Base-by-base conservation (phyloP, 2,329 filamentous ascomycete genomes). In the Aspergillus pseudoglaucus region DNA sequence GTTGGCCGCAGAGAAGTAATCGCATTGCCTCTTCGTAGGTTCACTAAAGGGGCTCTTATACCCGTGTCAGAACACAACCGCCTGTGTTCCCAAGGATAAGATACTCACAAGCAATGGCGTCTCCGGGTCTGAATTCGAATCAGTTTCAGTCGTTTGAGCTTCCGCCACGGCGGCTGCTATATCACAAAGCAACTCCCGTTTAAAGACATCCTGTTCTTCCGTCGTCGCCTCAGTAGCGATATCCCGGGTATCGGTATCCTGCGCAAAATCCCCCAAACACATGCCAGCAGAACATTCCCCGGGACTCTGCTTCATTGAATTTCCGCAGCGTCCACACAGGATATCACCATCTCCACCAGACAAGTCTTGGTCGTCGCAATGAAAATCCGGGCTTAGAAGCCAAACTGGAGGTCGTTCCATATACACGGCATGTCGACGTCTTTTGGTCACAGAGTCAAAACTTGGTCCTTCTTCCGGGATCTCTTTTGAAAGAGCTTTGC, bases 381-480 rank as follows among this genome's bases (percentile, higher is more conserved):
- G 17, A 4, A 47, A 49, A 15, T 18, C 45, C 3, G 53, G 49
- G 22, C 53, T 46, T 20, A 56, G 51, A 32, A 46, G 54, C 56
- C 59, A 64, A 10, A 66, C 57, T 1, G 63, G 59, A 27, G 63
- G 63, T 17, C 64, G 58, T 47, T 60, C 54, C 42, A 62, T 59
- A 46, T 68, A 66, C 41, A 63, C 56, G 1, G 55, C 62, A 48
- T 60, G 63, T 18, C 65, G 61, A 49, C 63, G 58, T 43, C 48
- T 57, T 39, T 42, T 50, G 20, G 52, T 45, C 27, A 63, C 47
- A 7, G 61, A 61, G 41, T 57, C 59, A 44, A 14, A 44, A 53
- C 7, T 52, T 18, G 33, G 4, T 37, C 17, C n/a, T 17, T 39
- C 37, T 12, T 39, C 15, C 3, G 22, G 5, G 10, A 15, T 47